A percentile compares a stretch with the other conserved stretches of the same genome.
These are phyloP conservation scores for Sphagnurus paluster DNA, from an alignment of 1,284 basidiomycete genomes.

Conservation along the genomic window DNA sequence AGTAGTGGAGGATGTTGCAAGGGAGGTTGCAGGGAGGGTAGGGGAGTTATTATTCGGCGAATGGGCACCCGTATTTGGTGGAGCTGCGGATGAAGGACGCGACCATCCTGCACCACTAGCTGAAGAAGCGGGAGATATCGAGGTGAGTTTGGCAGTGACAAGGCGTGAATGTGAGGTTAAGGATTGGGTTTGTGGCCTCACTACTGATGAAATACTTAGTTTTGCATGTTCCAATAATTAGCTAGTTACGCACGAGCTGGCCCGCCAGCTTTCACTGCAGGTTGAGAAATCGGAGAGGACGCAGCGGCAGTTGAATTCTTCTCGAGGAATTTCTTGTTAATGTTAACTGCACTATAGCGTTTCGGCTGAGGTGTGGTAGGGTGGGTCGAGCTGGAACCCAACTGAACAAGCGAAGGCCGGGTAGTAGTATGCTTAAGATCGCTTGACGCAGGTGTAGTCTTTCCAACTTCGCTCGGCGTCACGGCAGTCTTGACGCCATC, in stretches of 20 bases:
- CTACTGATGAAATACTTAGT: slow-evolving; percentile 33
- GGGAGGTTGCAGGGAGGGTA: slow-evolving; percentile 44
- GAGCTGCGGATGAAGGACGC: slow-evolving; percentile 70
- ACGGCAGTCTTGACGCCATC: slow-evolving; percentile 10
- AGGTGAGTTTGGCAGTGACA: slow-evolving; percentile 84
- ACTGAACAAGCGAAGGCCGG: slow-evolving; percentile 43
- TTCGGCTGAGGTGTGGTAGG: slow-evolving; percentile 57
- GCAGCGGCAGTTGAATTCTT: slow-evolving; percentile 65
- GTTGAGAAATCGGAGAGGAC: slow-evolving; percentile 40
- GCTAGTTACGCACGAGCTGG: slow-evolving; percentile 46
- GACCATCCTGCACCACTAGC: slow-evolving; percentile 73
- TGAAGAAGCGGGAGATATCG: slow-evolving; percentile 52
- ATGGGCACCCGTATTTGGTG: slow-evolving; percentile 46
- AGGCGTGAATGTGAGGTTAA: slow-evolving; percentile 71
- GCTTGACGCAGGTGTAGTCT: slow-evolving; percentile 13
- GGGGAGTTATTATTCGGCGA: slow-evolving; percentile 44
- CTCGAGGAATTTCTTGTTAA: slow-evolving; percentile 93
- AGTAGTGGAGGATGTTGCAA: slow-evolving; percentile 31
- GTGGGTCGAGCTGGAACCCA: slow-evolving; percentile 35
- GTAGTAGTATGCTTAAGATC: slow-evolving; percentile 20
- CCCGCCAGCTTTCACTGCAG: slow-evolving; percentile 48
- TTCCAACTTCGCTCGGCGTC: slow-evolving; percentile 12
- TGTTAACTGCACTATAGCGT: slow-evolving; percentile 84
- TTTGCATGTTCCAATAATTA: slow-evolving; percentile 6
- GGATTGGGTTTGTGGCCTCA: slow-evolving; percentile 55